These are phyloP conservation scores for Globisporangium paroecandrum DNA, from an alignment of 352 stramenopile genomes.

Conservation along the genomic window DNA sequence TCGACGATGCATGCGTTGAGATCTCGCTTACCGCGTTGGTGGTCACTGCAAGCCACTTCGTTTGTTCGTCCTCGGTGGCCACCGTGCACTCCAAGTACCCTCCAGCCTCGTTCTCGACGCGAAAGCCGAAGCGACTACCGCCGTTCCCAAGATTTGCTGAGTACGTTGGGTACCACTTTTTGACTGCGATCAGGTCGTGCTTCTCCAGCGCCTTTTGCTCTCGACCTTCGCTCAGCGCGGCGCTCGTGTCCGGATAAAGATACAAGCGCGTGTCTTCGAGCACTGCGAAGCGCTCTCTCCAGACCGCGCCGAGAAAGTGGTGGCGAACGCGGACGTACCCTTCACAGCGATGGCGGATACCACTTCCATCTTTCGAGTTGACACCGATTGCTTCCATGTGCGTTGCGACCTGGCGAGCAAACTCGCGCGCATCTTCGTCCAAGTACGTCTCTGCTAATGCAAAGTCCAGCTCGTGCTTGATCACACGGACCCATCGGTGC, in stretches of 20 bases:
- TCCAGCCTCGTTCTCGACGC: slow-evolving; percentile 56
- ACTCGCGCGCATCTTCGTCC: slow-evolving; percentile 48
- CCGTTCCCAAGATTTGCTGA: slow-evolving; percentile 18
- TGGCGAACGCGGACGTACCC: slow-evolving; percentile 45
- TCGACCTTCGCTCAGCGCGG: slow-evolving; percentile 25
- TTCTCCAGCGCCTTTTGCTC: slow-evolving; percentile 35
- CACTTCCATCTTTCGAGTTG: neutral
- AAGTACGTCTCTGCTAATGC: slow-evolving; percentile 52
- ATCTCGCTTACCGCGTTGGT: slow-evolving; percentile 25
- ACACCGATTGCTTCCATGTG: slow-evolving; percentile 26
- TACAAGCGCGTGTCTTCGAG: slow-evolving; percentile 33
- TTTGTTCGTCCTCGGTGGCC: slow-evolving; percentile 27
- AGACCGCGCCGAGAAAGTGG: slow-evolving; percentile 48
- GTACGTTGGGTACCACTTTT: slow-evolving; percentile 52
- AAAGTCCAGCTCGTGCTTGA: slow-evolving; percentile 64
- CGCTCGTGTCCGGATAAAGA: slow-evolving; percentile 32
- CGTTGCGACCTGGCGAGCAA: slow-evolving; percentile 46
- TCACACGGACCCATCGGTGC: slow-evolving; percentile 44
- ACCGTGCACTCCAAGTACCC: slow-evolving; percentile 60
- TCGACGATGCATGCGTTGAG: neutral
- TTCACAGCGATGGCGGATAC: slow-evolving; percentile 10
- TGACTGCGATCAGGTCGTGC: slow-evolving; percentile 45
- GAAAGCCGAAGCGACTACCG: slow-evolving; percentile 34
- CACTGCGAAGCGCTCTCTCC: slow-evolving; percentile 45
- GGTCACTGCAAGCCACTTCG: slow-evolving; percentile 34